Base-by-base conservation (phyloP, 192 early-diverging fungal genomes). In the Backusella macrospora region DNA sequence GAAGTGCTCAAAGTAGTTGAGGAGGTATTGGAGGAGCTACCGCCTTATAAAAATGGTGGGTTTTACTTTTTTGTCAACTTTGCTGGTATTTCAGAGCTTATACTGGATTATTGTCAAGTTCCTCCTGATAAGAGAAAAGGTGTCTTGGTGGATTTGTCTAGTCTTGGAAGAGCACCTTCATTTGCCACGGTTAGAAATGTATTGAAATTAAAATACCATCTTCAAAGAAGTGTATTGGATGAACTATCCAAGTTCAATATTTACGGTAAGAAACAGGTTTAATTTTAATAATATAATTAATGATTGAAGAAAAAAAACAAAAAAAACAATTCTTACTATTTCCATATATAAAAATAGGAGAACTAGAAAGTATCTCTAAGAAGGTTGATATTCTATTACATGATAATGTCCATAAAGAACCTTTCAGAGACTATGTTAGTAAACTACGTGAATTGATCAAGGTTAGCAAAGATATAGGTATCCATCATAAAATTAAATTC, bases 1-100 rank as follows among this genome's bases (percentile, higher is more conserved):
- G 97, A 99, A 78, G 86, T 96, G 1, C 79, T 98, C n/a, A 91
- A 92, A 34, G 90, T 94, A 1, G 91, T 92, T 6, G 89, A 89
- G 62, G 90, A 93, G 82, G 79, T 93, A 4, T 72, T 92, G 62
- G 86, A 89, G 66, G 90, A 89, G 62, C 82, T 92, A 43, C 92
- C 90, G 21, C 85, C 90, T 29, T 90, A 90, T 68, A 86, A 88
- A 68, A 84, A 85, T 69, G 85, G 86, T 6, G 78, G 86, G 1
- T 86, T 89, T 40, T 77, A 78, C 16, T 87, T 92, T 68, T 66
- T 92, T 70, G 43, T 96, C 45, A 97, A 94, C 80, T 93, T 96
- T 76, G 84, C 88, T 67, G 70, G 71, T 38, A 80, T 98, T 4
- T 84, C 94, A 2, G 90, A 95, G 43, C 84, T 86, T 6, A 86